Conservation (phyloP, 352 stramenopile species). For the Achlya hypogyna region DNA sequence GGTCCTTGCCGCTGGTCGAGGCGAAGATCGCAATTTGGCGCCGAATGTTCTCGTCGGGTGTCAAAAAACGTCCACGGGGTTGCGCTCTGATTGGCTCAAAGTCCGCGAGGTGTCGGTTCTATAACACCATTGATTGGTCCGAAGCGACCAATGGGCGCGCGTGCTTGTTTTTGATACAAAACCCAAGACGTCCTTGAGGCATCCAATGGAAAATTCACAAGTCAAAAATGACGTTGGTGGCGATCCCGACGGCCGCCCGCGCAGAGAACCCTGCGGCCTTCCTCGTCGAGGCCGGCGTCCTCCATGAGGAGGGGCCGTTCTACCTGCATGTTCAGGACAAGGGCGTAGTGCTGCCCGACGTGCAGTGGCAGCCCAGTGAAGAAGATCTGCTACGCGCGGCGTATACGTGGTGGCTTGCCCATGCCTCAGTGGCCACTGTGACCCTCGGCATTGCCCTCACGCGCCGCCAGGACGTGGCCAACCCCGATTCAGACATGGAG, state of each 20-base stretch:
- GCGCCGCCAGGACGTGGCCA: neutral
- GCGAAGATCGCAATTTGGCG: neutral
- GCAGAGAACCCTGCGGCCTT: neutral
- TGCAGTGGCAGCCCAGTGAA: neutral
- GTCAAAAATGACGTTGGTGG: conserved; percentile 3
- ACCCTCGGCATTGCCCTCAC: conserved; percentile 7
- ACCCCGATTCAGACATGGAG: conserved; percentile 11
- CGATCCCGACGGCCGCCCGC: neutral
- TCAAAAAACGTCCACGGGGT: neutral
- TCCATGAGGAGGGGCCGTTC: conserved; percentile 1
- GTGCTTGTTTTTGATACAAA: neutral
- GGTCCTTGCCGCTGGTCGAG: too few species aligned
- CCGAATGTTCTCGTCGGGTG: neutral
- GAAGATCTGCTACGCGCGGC: neutral
- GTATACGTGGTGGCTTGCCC: neutral
- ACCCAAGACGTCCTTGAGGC: neutral
- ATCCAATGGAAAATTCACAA: too few species aligned
- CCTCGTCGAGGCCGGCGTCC: neutral
- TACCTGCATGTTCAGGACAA: conserved; percentile 3
- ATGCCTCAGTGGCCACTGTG: neutral
- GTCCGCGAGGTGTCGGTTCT: neutral
- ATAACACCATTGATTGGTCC: neutral
- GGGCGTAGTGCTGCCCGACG: neutral
- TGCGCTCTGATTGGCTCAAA: neutral
- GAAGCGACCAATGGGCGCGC: neutral